Evolutionary conservation across 495 filamentous ascomycete genomes (phyloP), one percentile per base, ranked within the genome.

Genomic region (Aspergillus bertholletiae): DNA sequence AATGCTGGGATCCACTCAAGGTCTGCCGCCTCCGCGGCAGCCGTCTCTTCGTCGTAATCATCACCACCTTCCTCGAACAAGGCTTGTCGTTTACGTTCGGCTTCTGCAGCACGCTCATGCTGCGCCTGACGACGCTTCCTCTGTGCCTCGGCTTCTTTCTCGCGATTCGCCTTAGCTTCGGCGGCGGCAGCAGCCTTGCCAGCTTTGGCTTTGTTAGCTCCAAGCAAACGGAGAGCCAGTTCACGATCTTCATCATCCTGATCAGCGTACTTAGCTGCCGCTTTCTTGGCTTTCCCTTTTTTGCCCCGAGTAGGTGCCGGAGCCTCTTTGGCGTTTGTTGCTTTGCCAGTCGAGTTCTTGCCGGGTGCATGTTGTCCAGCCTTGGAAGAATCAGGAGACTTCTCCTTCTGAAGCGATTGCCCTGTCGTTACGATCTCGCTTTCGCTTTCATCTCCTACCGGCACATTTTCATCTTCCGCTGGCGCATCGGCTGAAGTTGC

Each of bases 191-290:
- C 76, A 2, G 73, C 74, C 55, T 75, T 82, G 47, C 74, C 68
- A 9, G 77, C 74, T 55, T 79, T 77, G 51, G 68, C 76, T 1
- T 84, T 82, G 49, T 84, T 75, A 12, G 88, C 85, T 37, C 94
- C 94, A 11, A 96, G 84, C 15, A 97, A 77, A 15, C 82, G 80
- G 64, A 96, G 84, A 51, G 92, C 91, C 1, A 92, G 78, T 30
- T 80, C 83, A 37, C 92, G 88, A 58, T 98, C 94, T 64, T 94
- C 92, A 17, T 95, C 92, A 62, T 96, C 92, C 78, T 98, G 94
- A 61, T 95, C 79, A 28, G 90, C 91, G 69, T 98, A 98, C 72
- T 97, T 97, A 44, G 80, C 72, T 23, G 90, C 90, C 0, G 88
- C 82, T 63, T 95, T 96, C 75, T 94, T 96, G 43, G 84, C 82